phyloP scores from a whole-genome alignment of 2,329 filamentous ascomycete genomes.

The Sphaerostilbella broomeana region DNA sequence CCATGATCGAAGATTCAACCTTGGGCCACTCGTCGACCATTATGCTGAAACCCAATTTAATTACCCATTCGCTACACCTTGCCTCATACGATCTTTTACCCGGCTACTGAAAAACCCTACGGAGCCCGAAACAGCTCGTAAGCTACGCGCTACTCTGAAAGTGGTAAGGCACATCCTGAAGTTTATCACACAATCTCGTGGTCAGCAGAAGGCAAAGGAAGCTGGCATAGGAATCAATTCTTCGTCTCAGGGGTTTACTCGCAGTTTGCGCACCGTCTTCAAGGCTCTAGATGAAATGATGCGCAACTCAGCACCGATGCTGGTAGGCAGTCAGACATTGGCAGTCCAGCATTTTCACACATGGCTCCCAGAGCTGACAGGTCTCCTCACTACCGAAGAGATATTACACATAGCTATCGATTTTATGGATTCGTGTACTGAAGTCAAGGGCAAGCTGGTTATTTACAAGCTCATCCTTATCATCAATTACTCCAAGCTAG shows the following conservation, averaged over 20 bases:
- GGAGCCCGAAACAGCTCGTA: constrained; percentile 75
- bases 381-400: constrained; percentile 71
- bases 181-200: constrained; percentile 85
- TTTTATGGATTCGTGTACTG: constrained; percentile 84
- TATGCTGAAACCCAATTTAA: constrained; percentile 87
- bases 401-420: constrained; percentile 87
- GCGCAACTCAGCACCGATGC: constrained; percentile 73
- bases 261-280: constrained; percentile 81
- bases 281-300: constrained; percentile 85
- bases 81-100: constrained; percentile 79
- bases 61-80: constrained; percentile 86
- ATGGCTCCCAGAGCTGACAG: constrained; percentile 87
- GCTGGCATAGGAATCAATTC: constrained; percentile 78
- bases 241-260: constrained; percentile 65
- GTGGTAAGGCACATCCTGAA: constrained; percentile 89
- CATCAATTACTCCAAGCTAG: constrained; percentile 79
- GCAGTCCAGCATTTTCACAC: constrained; percentile 94
- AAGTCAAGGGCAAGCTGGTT: constrained; percentile 83
- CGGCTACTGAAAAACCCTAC: constrained; percentile 75
- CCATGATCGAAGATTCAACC: constrained; percentile 87
- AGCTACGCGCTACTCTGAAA: constrained; percentile 86
- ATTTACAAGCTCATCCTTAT: constrained; percentile 90
- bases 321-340: constrained; percentile 91
- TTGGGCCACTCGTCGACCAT: constrained; percentile 82
- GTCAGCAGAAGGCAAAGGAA: constrained; percentile 83